These are phyloP conservation scores for Sanguinoderma infundibulare DNA, from an alignment of 1,284 basidiomycete species.

Conservation along the genomic window DNA sequence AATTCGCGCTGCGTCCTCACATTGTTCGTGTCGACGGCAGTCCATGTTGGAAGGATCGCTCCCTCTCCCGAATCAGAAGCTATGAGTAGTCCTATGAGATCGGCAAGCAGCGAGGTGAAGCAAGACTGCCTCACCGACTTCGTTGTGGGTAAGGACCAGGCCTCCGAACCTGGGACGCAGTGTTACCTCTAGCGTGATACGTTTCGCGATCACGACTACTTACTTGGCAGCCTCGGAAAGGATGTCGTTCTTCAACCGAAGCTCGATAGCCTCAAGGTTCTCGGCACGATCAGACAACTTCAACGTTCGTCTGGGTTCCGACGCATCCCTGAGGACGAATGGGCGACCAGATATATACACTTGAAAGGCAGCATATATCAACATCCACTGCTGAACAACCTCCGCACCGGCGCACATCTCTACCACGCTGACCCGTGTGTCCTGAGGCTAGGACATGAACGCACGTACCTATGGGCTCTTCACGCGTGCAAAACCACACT, in stretches of 20 bases:
- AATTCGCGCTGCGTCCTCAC: conserved; percentile 91
- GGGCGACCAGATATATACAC: conserved; percentile 94
- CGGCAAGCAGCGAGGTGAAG: not conserved
- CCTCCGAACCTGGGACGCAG: conserved; percentile 75
- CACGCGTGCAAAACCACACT: conserved; percentile 85
- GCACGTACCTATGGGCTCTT: conserved; percentile 76
- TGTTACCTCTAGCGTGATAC: not conserved
- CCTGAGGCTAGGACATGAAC: not conserved
- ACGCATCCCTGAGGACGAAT: conserved; percentile 94
- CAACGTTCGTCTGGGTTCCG: conserved; percentile 83
- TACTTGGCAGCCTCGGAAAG: conserved; percentile 85
- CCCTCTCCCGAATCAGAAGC: conserved; percentile 71
- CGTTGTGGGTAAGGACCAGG: conserved; percentile 92
- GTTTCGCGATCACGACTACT: conserved; percentile 26
- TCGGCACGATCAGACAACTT: conserved; percentile 90
- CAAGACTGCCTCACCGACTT: conserved; percentile 57
- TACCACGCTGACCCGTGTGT: not conserved
- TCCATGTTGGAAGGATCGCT: conserved; percentile 93
- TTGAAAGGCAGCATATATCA: conserved; percentile 33
- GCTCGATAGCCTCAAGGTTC: conserved; percentile 95
- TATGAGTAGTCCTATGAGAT: conserved; percentile 28
- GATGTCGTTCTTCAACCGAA: conserved; percentile 90
- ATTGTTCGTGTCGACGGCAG: conserved; percentile 83
- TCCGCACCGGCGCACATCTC: not conserved
- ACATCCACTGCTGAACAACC: not conserved